Base-by-base conservation (phyloP, 1,284 basidiomycete genomes). In the Termitomyces sp. region DNA sequence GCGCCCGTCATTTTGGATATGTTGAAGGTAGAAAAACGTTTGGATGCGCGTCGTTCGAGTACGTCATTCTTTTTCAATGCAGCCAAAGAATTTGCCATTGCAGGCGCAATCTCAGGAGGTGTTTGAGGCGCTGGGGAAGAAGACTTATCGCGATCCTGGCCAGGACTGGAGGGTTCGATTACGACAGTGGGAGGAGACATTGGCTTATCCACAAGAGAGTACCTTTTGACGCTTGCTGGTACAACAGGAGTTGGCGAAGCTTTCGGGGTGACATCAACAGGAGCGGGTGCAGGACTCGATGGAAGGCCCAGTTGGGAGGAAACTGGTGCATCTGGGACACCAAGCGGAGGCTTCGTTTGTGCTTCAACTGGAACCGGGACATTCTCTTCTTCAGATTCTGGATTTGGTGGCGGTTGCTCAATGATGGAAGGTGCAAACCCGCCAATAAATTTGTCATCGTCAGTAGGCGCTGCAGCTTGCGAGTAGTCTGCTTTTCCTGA, bases 11-110 rank as follows among this genome's bases (percentile, higher is more conserved):
- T 96, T 73, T 96, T 97, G 61, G 91, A 89, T 65, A 98, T 92
- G 51, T 94, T 93, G 68, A 97, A 99, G 1, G 90, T 90, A 53
- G 94, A 98, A 74, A 96, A 99, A 0, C 96, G 88, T 68, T 98
- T 98, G 26, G 92, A 95, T 3, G 96, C 96, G 40, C 96, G 80
- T 9, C 96, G 84, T 66, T 96, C 93, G 17, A 98, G 80, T 0
- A 88, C 83, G 61, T 97, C 94, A 42, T 84, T 85, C 60, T 88
- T 85, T 69, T 95, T 90, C 41, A 99, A 79, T 1, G 93, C 93
- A 9, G 92, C 92, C 13, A 98, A 79, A 7, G 93, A 94, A 53
- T 83, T 88, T 41, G 89, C 86, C 30, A 92, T 85, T 5, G 84
- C 88, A 26, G 89, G 86, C 3, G 76, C 64, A 2, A 70, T 64